phyloP scores from a whole-genome alignment of 192 early-diverging fungal species.

The Helicostylum pulchrum region DNA sequence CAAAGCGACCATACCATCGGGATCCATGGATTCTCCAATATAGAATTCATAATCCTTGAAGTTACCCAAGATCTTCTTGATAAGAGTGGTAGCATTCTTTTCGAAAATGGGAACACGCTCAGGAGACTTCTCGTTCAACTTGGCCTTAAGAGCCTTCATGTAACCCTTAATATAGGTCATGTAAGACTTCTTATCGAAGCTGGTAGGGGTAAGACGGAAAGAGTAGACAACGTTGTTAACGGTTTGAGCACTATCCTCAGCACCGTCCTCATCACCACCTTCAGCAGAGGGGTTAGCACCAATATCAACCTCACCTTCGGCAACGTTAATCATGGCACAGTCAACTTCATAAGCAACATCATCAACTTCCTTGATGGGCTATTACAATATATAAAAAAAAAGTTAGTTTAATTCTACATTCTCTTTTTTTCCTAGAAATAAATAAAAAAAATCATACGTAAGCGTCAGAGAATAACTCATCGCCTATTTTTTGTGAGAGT shows the following conservation, averaged over 20 bases:
- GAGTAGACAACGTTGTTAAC: slow-evolving; percentile 90
- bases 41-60: slow-evolving; percentile 93
- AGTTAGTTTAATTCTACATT: not conserved
- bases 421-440: not conserved
- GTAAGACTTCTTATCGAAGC: slow-evolving; percentile 91
- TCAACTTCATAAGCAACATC: slow-evolving; percentile 74
- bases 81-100: slow-evolving; percentile 51
- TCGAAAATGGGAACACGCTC: slow-evolving; percentile 65
- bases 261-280: slow-evolving; percentile 58
- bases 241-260: slow-evolving; percentile 57
- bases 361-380: slow-evolving; percentile 58
- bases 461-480: slow-evolving; percentile 92
- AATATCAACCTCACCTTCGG: slow-evolving; percentile 76
- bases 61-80: slow-evolving; percentile 79
- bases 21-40: slow-evolving; percentile 83
- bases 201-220: slow-evolving; percentile 67
- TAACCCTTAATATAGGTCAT: slow-evolving; percentile 91
- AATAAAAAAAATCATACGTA: slow-evolving; percentile 39
- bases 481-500: slow-evolving; percentile 45
- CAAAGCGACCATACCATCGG: slow-evolving; percentile 81
- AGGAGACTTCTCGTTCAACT: slow-evolving; percentile 56
- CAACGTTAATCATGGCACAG: slow-evolving; percentile 67
- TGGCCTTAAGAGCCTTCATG: slow-evolving; percentile 77
- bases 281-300: slow-evolving; percentile 94
- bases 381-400: not conserved